Percentiles rank a stretch among this genome's conserved stretches.
These are phyloP conservation scores for Drosera capensis DNA, from an alignment of 148 eudicot genomes.

Conservation along the genomic window DNA sequence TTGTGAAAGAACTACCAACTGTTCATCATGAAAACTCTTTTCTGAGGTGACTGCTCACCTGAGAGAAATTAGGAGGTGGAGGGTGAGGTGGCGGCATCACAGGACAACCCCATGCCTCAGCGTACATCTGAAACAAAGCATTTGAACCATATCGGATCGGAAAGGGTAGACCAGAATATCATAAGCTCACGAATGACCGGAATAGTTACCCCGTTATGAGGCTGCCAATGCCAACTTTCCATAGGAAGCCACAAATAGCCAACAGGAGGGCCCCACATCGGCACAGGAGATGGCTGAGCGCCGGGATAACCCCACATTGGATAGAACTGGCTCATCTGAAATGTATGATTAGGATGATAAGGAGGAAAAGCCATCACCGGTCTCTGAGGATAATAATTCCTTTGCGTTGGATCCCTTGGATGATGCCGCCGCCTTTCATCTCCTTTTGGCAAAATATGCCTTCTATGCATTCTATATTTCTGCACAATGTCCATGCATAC, in stretches of 20 bases:
- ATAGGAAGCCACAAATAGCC: constrained; percentile 46
- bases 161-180: background rate
- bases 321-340: constrained; percentile 28
- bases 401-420: constrained; percentile 28
- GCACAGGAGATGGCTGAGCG: constrained; percentile 25
- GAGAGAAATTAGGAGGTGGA: constrained; percentile 20
- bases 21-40: too few species aligned
- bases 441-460: constrained; percentile 70
- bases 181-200: background rate
- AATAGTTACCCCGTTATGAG: constrained; percentile 28
- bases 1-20: too few species aligned
- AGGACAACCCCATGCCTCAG: constrained; percentile 86
- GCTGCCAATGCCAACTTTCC: constrained; percentile 56
- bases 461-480: constrained; percentile 74
- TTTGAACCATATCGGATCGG: too few species aligned
- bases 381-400: constrained; percentile 34
- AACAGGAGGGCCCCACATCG: constrained; percentile 45
- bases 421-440: constrained; percentile 52
- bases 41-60: too few species aligned
- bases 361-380: constrained; percentile 60
- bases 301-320: constrained; percentile 51
- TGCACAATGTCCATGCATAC: constrained; percentile 11
- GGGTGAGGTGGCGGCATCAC: constrained; percentile 34
- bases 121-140: constrained; percentile 45
- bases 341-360: constrained; percentile 27